These are phyloP conservation scores for Sporobolus alterniflorus DNA, from an alignment of 202 grass and related monocot species.

Conservation along the genomic window DNA sequence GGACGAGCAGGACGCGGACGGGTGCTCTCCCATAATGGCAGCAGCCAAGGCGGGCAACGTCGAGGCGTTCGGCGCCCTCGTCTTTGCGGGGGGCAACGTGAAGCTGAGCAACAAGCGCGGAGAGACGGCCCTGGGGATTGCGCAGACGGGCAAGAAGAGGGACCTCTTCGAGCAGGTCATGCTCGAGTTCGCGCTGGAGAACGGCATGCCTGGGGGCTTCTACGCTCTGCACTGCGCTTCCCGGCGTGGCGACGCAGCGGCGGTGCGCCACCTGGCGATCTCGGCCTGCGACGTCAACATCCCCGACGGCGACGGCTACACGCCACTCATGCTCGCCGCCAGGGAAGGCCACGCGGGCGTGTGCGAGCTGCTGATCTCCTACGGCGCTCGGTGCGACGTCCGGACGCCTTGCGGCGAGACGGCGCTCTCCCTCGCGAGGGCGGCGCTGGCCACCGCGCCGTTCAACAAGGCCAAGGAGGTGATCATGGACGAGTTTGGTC, in stretches of 20 bases:
- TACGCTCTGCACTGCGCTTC: conserved; percentile 87
- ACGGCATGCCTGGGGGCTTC: conserved; percentile 75
- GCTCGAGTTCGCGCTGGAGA: conserved; percentile 90
- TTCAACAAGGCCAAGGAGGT: conserved; percentile 70
- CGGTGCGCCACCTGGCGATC: conserved; percentile 55
- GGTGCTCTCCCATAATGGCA: conserved; percentile 61
- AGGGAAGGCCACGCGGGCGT: conserved; percentile 71
- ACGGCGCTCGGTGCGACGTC: conserved; percentile 66
- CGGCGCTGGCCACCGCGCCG: conserved; percentile 30
- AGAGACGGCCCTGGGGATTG: conserved; percentile 58
- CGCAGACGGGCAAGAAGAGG: conserved; percentile 73
- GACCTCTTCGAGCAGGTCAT: conserved; percentile 96
- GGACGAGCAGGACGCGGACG: conserved; percentile 66
- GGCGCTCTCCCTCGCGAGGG: conserved; percentile 74
- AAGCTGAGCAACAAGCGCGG: conserved; percentile 61
- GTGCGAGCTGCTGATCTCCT: conserved; percentile 76
- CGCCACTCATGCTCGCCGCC: conserved; percentile 87
- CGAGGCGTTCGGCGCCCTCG: conserved; percentile 65
- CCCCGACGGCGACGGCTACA: conserved; percentile 76
- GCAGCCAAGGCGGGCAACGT: conserved; percentile 73
- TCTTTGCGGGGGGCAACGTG: conserved; percentile 79
- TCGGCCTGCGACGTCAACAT: conserved; percentile 68
- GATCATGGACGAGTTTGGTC: conserved; percentile 80
- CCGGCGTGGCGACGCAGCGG: conserved; percentile 61
- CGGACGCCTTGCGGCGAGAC: conserved; percentile 64